Percentiles rank a stretch among this genome's conserved stretches.
Evolutionary conservation across 2,329 filamentous ascomycete genomes (phyloP).

Genomic region (Cladosporium sp.): DNA sequence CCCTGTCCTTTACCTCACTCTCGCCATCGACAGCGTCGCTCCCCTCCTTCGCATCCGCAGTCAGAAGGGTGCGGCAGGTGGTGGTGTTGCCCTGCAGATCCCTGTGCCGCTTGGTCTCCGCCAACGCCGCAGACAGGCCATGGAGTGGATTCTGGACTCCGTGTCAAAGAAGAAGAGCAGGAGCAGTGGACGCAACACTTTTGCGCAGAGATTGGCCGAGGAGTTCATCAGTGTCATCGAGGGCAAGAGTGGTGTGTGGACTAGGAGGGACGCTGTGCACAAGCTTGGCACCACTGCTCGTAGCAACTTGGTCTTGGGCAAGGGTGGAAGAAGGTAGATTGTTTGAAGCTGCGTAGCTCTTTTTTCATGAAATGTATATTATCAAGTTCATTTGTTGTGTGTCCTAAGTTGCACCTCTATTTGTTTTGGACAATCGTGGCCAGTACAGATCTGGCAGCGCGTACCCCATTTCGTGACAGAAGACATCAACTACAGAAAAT

Average conservation of each 20-base stretch:
- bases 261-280: constrained; percentile 70
- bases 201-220: constrained; percentile 74
- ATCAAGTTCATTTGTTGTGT: background rate
- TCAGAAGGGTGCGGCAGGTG: constrained; percentile 74
- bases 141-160: constrained; percentile 85
- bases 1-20: constrained; percentile 80
- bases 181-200: constrained; percentile 65
- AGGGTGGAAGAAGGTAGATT: constrained; percentile 1
- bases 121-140: constrained; percentile 56
- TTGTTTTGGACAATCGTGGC: no score
- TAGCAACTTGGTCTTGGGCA: constrained; percentile 56
- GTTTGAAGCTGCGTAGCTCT: background rate
- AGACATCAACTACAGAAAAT: no score
- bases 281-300: constrained; percentile 73
- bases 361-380: background rate
- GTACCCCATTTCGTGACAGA: no score
- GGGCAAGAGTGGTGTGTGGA: constrained; percentile 79
- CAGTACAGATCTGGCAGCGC: no score
- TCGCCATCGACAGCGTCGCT: constrained; percentile 88
- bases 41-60: constrained; percentile 77
- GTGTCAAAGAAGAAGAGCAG: constrained; percentile 71
- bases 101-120: constrained; percentile 71
- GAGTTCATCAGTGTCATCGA: constrained; percentile 86
- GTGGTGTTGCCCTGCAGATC: constrained; percentile 77
- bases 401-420: no score